Conservation (phyloP, 495 filamentous ascomycete species). For the Halenospora varia region DNA sequence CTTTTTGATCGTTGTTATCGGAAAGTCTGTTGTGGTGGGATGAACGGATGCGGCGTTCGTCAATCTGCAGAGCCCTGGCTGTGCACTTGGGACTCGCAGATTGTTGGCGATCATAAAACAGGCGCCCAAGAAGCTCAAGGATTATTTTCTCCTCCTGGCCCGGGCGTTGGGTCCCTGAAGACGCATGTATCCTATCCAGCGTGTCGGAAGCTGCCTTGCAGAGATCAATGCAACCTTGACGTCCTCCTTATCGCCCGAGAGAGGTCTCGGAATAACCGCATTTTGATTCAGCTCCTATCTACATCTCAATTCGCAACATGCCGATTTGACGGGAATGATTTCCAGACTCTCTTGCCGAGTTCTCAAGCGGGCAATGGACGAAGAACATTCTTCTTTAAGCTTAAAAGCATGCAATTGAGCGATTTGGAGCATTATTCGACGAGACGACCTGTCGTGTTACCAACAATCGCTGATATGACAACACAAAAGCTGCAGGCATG, state of each 20-base stretch:
- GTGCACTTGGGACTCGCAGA: not conserved
- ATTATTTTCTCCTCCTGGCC: not conserved
- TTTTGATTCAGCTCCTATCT: too few species aligned
- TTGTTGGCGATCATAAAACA: not conserved
- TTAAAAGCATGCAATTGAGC: too few species aligned
- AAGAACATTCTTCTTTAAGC: not conserved
- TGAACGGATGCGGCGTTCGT: slow-evolving; percentile 5
- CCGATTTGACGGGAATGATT: not conserved
- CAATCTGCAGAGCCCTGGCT: slow-evolving; percentile 1
- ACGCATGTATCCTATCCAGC: not conserved
- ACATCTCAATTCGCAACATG: too few species aligned
- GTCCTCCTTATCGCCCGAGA: not conserved
- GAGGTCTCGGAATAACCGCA: too few species aligned
- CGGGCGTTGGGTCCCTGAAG: slow-evolving; percentile 4
- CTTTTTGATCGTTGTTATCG: not conserved
- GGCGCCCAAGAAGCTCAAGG: not conserved
- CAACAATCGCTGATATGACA: not conserved
- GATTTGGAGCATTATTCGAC: too few species aligned
- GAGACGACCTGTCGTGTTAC: too few species aligned
- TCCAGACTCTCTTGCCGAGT: not conserved
- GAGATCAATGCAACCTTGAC: not conserved
- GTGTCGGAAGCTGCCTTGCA: slow-evolving; percentile 1
- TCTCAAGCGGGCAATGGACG: not conserved
- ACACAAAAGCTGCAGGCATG: not conserved
- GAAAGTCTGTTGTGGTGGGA: not conserved